Evolutionary conservation across 129 eudicot species (phyloP).

Genomic region (Artemisia annua): DNA sequence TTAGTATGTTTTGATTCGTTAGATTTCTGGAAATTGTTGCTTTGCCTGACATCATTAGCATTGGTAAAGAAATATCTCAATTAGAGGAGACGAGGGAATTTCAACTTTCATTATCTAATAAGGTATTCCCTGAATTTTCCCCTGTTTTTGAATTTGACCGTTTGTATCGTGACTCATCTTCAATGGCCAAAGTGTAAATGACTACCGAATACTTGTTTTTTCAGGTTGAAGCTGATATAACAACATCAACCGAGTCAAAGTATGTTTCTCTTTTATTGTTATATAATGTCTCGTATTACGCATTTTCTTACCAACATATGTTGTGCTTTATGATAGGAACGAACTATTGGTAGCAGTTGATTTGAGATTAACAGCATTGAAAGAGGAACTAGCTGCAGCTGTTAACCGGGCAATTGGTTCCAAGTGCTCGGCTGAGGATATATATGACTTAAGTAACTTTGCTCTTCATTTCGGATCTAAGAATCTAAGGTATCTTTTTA

Average conservation of each 20-base stretch:
- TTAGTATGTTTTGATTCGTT: conserved; percentile 13
- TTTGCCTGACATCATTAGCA: conserved; percentile 46
- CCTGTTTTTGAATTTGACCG: background rate
- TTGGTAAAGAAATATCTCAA: conserved; percentile 69
- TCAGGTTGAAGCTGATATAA: conserved; percentile 58
- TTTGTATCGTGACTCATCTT: background rate
- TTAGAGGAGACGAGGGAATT: conserved; percentile 75
- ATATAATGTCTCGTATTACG: background rate
- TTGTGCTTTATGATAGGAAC: conserved; percentile 56
- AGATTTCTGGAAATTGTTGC: conserved; percentile 69
- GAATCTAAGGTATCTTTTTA: conserved; percentile 53
- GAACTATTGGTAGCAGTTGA: conserved; percentile 87
- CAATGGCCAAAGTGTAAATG: background rate
- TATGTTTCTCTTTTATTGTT: conserved; percentile 39
- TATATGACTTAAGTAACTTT: conserved; percentile 50
- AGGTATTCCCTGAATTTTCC: conserved; percentile 17
- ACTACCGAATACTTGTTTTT: conserved; percentile 12
- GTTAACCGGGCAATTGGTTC: conserved; percentile 59
- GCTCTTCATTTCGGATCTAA: conserved; percentile 68
- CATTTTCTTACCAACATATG: conserved; percentile 18
- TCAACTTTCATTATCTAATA: conserved; percentile 65
- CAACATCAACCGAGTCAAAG: conserved; percentile 77
- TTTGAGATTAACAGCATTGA: conserved; percentile 69
- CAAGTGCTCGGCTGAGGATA: conserved; percentile 47
- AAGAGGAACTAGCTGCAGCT: conserved; percentile 60